phyloP scores from a whole-genome alignment of 495 filamentous ascomycete genomes.

The Penicillium canariense region DNA sequence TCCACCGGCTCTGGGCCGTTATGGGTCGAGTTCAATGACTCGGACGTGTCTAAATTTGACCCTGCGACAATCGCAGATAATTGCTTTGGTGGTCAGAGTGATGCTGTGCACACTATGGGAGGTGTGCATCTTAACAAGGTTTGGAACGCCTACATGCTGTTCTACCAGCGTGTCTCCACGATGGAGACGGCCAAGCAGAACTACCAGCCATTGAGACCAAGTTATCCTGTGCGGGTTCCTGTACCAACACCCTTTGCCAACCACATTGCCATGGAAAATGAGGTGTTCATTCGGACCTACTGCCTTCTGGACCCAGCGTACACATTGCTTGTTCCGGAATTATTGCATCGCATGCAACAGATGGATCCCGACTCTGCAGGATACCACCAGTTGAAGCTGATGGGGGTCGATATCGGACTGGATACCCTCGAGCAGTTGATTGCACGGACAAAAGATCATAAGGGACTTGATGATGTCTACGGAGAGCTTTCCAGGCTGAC shows the following conservation, averaged over 20 bases:
- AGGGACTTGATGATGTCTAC: slow-evolving; percentile 59
- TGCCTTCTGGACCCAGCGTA: slow-evolving; percentile 78
- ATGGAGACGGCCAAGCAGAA: slow-evolving; percentile 41
- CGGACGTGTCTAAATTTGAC: slow-evolving; percentile 73
- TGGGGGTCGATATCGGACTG: slow-evolving; percentile 64
- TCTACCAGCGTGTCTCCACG: slow-evolving; percentile 81
- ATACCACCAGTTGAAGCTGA: slow-evolving; percentile 54
- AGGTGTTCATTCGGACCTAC: slow-evolving; percentile 68
- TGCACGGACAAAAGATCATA: slow-evolving; percentile 67
- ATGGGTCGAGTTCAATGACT: slow-evolving; percentile 96
- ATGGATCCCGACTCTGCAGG: slow-evolving; percentile 43
- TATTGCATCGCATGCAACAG: slow-evolving; percentile 51
- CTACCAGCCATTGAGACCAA: slow-evolving; percentile 29
- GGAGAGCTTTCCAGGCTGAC: slow-evolving; percentile 52
- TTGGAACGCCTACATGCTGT: slow-evolving; percentile 95
- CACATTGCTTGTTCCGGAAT: slow-evolving; percentile 58
- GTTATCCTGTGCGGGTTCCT: slow-evolving; percentile 53
- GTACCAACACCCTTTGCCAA: slow-evolving; percentile 56
- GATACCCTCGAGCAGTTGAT: slow-evolving; percentile 77
- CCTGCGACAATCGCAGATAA: slow-evolving; percentile 64
- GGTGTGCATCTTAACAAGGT: slow-evolving; percentile 58
- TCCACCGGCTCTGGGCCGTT: slow-evolving; percentile 44
- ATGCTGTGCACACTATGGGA: slow-evolving; percentile 40
- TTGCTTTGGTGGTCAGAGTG: slow-evolving; percentile 77
- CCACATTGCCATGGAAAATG: slow-evolving; percentile 70